Evolutionary conservation across 2,329 filamentous ascomycete genomes (phyloP).

Genomic region (Aspergillaceae sp.): DNA sequence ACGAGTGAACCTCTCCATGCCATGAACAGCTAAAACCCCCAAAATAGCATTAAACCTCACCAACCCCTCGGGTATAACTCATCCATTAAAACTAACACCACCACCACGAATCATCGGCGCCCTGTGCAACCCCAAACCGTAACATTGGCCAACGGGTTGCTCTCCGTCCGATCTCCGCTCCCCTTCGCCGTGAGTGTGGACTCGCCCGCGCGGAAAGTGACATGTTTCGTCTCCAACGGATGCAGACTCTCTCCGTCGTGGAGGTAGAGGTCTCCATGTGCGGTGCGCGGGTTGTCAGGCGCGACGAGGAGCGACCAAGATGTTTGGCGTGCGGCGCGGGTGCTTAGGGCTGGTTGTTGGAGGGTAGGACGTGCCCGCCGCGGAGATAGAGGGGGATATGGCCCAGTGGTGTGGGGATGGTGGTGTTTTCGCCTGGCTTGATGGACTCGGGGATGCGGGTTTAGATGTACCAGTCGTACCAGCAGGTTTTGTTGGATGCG

Average conservation of each 20-base stretch:
- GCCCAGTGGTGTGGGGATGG: slow-evolving; percentile 52
- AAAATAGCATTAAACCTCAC: slow-evolving; percentile 44
- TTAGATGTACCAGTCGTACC: slow-evolving; percentile 76
- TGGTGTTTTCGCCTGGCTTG: slow-evolving; percentile 48
- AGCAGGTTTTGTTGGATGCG: slow-evolving; percentile 47
- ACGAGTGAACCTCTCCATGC: slow-evolving; percentile 42
- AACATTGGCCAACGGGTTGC: slow-evolving; percentile 52
- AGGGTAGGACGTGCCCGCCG: slow-evolving; percentile 59
- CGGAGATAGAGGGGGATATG: slow-evolving; percentile 66
- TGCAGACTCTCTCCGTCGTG: slow-evolving; percentile 64
- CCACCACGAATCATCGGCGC: slow-evolving; percentile 15
- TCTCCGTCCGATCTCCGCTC: slow-evolving; percentile 47
- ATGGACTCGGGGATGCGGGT: slow-evolving; percentile 40
- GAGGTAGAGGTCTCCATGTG: slow-evolving; percentile 57
- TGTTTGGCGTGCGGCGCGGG: slow-evolving; percentile 52
- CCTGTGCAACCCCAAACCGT: slow-evolving; percentile 49
- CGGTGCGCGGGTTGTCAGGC: slow-evolving; percentile 46
- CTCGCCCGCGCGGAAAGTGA: slow-evolving; percentile 30
- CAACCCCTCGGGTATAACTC: slow-evolving; percentile 30
- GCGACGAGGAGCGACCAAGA: slow-evolving; percentile 61
- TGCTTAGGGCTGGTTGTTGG: slow-evolving; percentile 62
- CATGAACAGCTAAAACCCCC: slow-evolving; percentile 44
- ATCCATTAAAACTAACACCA: slow-evolving; percentile 46
- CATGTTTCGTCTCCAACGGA: slow-evolving; percentile 47
- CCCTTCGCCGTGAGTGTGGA: slow-evolving; percentile 42